A percentile compares a stretch with the other conserved stretches of the same genome.
These are phyloP conservation scores for Stephanodiscus minutulus DNA, from an alignment of 108 stramenopile genomes.

Conservation along the genomic window DNA sequence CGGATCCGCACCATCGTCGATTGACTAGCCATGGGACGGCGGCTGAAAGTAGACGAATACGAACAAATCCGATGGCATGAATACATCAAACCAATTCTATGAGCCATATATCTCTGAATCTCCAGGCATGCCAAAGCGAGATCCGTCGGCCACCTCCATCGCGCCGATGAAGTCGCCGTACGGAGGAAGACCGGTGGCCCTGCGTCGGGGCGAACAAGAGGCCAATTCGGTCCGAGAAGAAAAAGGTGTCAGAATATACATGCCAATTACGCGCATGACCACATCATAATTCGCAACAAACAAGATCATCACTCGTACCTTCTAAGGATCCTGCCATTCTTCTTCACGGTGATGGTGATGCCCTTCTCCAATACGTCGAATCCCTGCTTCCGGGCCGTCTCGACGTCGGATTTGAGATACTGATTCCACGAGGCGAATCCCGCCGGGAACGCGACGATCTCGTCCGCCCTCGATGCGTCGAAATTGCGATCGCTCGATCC, in stretches of 20 bases:
- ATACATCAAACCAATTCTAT: conserved; percentile 7
- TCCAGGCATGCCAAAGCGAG: conserved; percentile 63
- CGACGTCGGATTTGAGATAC: conserved; percentile 67
- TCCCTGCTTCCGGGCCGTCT: conserved; percentile 74
- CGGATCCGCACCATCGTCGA: too few relatives aligned
- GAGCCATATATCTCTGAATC: conserved; percentile 39
- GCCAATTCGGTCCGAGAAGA: too few relatives aligned
- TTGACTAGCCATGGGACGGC: too few relatives aligned
- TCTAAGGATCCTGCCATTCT: conserved; percentile 81
- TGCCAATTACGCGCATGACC: too few relatives aligned
- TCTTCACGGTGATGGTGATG: conserved; percentile 76
- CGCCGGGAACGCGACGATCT: conserved; percentile 66
- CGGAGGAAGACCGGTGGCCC: conserved; percentile 78
- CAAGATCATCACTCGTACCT: conserved; percentile 1
- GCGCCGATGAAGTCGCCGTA: conserved; percentile 62
- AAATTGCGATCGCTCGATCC: conserved; percentile 61
- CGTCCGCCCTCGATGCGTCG: conserved; percentile 60
- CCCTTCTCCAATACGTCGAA: conserved; percentile 82
- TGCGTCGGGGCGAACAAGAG: neutral
- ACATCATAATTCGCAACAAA: too few relatives aligned
- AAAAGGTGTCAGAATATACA: neutral
- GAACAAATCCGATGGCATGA: too few relatives aligned
- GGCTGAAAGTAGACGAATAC: too few relatives aligned
- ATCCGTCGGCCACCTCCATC: conserved; percentile 84
- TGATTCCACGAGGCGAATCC: conserved; percentile 64